Evolutionary conservation across 2,329 filamentous ascomycete genomes (phyloP), one percentile per base, ranked within the genome.

Genomic region (Escovopsis weberi): DNA sequence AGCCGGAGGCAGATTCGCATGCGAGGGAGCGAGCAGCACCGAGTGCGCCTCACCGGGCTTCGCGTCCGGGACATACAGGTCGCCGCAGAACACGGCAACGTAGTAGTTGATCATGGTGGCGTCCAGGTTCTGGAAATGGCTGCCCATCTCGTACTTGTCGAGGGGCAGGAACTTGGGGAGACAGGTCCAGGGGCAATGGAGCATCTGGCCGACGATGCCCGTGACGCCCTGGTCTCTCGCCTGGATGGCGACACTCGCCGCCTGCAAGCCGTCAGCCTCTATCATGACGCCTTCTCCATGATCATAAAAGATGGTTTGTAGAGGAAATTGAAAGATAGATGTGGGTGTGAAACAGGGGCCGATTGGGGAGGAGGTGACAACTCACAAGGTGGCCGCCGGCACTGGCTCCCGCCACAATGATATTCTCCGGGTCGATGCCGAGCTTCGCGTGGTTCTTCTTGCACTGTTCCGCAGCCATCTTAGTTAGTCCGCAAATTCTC

Each of bases 341-440:
- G 4, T 23, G 23, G 23, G 8, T 1, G 28, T 32, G 28, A 32
- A 9, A 3, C 4, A 32, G 8, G 23, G 28, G 28, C 28, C 4
- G 8, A 3, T 11, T 3, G 8, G 11, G 8, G 8, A 32, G 3
- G 7, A 11, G 28, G 28, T 32, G 8, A 9, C 2, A 15, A 46
- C 55, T 38, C 44, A 61, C 59, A 11, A 63, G 48, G 30, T 59
- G 59, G 15, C 48, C 58, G 12, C 62, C 61, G 2, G 60, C 59
- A 43, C 59, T 62, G 26, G 56, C 55, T 19, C 62, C 62, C 6
- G 50, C 51, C 23, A 64, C 44, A 37, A 64, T 56, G 19, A 62
- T 59, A 43, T 54, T 59, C 37, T 60, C 55, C 0, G 58, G 50
- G 45, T 63, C 46, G 26, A 55, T 49, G n/a, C 55, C 55, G 1